A percentile compares a stretch with the other conserved stretches of the same genome.
Evolutionary conservation across 2,329 filamentous ascomycete genomes (phyloP).

Genomic region (Aspergillus sp.): DNA sequence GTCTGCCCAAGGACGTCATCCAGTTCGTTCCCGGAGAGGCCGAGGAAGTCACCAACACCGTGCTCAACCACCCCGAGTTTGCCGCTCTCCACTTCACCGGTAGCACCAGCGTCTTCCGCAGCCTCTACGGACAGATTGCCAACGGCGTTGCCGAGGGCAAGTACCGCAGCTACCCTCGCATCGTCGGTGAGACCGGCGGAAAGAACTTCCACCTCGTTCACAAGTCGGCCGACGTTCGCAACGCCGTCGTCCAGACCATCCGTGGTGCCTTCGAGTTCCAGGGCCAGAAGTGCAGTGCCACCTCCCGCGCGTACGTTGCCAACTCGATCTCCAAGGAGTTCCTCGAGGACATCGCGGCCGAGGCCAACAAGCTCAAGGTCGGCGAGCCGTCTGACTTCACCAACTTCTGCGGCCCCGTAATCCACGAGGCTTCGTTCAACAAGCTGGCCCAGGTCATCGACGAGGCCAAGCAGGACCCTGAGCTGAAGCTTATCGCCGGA

Average conservation of each 20-base stretch:
- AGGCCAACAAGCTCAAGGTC: constrained; percentile 68
- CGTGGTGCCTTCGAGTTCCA: constrained; percentile 89
- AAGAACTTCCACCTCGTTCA: constrained; percentile 93
- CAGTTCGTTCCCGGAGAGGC: constrained; percentile 92
- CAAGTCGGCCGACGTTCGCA: constrained; percentile 71
- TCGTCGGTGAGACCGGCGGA: constrained; percentile 87
- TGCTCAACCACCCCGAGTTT: constrained; percentile 75
- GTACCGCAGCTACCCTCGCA: constrained; percentile 81
- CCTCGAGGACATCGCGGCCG: constrained; percentile 63
- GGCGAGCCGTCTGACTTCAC: constrained; percentile 68
- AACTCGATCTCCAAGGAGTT: constrained; percentile 73
- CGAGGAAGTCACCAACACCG: constrained; percentile 74
- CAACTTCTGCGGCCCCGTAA: constrained; percentile 86
- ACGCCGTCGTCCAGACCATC: constrained; percentile 78
- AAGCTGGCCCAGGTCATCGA: constrained; percentile 77
- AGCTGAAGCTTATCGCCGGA: constrained; percentile 71
- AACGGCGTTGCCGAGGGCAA: constrained; percentile 75
- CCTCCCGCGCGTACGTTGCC: constrained; percentile 76
- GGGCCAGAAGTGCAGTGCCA: constrained; percentile 88
- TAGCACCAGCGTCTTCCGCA: constrained; percentile 86
- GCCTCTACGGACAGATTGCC: constrained; percentile 83
- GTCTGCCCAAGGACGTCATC: constrained; percentile 83
- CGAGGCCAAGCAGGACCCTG: constrained; percentile 70
- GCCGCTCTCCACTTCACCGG: constrained; percentile 94
- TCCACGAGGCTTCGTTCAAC: constrained; percentile 78